Conservation (phyloP, 257 asterid species). For the Lycium ferocissimum region DNA sequence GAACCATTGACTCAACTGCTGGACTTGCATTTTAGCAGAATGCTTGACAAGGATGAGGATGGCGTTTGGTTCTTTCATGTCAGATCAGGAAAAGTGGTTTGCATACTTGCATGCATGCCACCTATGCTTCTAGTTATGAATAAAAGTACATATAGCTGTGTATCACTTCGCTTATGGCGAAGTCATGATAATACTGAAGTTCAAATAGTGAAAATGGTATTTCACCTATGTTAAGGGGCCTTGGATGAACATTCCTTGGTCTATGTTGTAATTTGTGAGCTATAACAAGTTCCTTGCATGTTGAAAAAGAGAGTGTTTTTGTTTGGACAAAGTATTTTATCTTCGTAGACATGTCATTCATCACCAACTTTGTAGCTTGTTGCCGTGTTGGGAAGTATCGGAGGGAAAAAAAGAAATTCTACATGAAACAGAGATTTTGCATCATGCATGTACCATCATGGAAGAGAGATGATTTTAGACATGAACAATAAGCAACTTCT, state of each 20-base stretch:
- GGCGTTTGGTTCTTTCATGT: background rate
- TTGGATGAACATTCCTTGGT: background rate
- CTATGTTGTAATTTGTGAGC: background rate
- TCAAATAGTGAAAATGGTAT: background rate
- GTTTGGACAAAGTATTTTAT: background rate
- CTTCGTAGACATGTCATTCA: background rate
- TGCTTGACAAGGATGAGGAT: conserved; percentile 9
- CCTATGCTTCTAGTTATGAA: background rate
- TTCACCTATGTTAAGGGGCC: background rate
- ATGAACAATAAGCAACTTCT: background rate
- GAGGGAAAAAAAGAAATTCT: background rate
- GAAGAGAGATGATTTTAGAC: background rate
- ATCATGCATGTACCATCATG: background rate
- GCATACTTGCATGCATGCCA: background rate
- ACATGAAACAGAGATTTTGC: background rate
- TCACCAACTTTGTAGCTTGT: background rate
- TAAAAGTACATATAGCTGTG: background rate
- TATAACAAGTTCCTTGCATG: background rate
- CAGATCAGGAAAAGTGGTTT: background rate
- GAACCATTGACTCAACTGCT: background rate
- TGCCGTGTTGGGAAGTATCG: background rate
- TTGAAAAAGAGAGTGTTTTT: background rate
- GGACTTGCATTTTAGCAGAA: conserved; percentile 16
- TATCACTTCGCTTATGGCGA: background rate
- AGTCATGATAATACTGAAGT: background rate